Evolutionary conservation across 768 basidiomycete species (phyloP).

Genomic region (Tricholoma hemisulphureum): DNA sequence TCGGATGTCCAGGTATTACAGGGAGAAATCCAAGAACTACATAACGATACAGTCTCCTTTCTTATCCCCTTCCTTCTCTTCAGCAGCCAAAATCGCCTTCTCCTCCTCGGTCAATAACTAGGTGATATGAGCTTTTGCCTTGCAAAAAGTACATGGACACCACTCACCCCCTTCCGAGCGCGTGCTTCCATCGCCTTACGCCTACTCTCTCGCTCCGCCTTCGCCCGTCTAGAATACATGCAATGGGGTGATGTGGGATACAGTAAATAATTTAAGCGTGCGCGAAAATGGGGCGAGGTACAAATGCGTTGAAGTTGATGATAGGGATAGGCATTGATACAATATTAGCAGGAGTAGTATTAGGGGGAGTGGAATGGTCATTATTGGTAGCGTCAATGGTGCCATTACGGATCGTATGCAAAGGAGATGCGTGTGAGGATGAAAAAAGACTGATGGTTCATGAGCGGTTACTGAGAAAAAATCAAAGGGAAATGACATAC

Average conservation of each 20-base stretch:
- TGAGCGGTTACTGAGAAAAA: conserved; percentile 54
- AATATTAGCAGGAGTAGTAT: conserved; percentile 27
- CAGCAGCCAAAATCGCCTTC: conserved; percentile 55
- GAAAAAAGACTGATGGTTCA: conserved; percentile 55
- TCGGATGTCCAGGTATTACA: conserved; percentile 3
- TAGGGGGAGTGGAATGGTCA: conserved; percentile 10
- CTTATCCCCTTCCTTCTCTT: conserved; percentile 45
- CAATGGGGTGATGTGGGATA: conserved; percentile 23
- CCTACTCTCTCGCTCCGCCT: conserved; percentile 69
- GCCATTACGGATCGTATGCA: conserved; percentile 11
- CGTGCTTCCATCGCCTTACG: conserved; percentile 69
- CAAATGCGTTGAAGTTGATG: conserved; percentile 50
- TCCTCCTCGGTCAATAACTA: conserved; percentile 65
- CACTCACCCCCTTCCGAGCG: conserved; percentile 71
- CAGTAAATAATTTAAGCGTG: conserved; percentile 48
- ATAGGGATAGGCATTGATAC: conserved; percentile 35
- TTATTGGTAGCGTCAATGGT: conserved; percentile 9
- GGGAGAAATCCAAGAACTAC: conserved; percentile 33
- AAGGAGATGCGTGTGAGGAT: conserved; percentile 23
- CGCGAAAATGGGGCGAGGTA: conserved; percentile 67
- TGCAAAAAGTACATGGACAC: neutral
- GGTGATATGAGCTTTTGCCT: neutral
- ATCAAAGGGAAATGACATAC: conserved; percentile 46
- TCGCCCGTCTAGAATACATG: conserved; percentile 57
- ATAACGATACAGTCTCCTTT: conserved; percentile 57